Evolutionary conservation across 225 moss, liverwort and hornwort species (phyloP).

Genomic region (Climacium dendroides): DNA sequence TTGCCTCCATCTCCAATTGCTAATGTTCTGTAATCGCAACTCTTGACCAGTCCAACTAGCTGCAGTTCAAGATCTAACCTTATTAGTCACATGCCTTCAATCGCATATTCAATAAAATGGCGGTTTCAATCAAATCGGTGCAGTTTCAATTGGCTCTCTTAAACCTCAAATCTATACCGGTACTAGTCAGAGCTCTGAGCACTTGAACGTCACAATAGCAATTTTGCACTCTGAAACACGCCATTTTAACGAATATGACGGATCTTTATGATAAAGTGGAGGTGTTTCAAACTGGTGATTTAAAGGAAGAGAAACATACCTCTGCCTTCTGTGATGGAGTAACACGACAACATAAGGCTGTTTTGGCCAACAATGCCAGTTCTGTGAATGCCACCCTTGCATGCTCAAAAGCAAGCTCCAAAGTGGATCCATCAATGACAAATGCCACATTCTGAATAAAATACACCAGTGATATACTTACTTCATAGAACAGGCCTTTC

Average conservation of each 20-base stretch:
- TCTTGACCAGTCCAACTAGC: constrained; percentile 87
- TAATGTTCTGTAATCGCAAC: constrained; percentile 86
- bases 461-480: background rate
- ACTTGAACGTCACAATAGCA: background rate
- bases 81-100: background rate
- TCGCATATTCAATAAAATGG: background rate
- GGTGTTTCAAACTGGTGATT: background rate
- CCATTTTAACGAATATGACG: background rate
- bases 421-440: constrained; percentile 74
- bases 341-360: constrained; percentile 95
- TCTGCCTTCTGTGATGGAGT: constrained; percentile 97
- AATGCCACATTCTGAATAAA: constrained; percentile 73
- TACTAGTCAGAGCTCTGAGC: background rate
- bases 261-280: background rate
- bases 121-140: background rate
- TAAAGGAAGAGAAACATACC: constrained; percentile 4
- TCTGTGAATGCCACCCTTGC: constrained; percentile 59
- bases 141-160: background rate
- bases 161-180: background rate
- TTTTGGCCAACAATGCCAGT: constrained; percentile 82
- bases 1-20: constrained; percentile 99
- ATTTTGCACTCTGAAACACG: background rate
- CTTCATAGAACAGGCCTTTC: background rate
- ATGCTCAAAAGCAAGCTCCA: constrained; percentile 73
- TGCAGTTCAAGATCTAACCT: constrained; percentile 17